A percentile compares a stretch with the other conserved stretches of the same genome.
These are phyloP conservation scores for Gossypium schwendimanii DNA, from an alignment of 441 rosid genomes.

Conservation along the genomic window DNA sequence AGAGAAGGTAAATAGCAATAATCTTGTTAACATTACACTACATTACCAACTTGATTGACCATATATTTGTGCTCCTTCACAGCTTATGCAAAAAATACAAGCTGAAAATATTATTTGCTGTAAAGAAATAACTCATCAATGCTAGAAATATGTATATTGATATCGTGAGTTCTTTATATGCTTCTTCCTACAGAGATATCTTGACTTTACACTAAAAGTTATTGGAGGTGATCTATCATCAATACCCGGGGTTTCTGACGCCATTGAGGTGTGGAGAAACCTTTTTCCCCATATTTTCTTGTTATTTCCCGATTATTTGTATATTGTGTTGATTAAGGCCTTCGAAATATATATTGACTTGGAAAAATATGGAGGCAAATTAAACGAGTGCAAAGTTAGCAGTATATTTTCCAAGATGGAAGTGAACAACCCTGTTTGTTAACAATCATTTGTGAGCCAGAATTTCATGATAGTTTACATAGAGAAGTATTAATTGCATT, in stretches of 20 bases:
- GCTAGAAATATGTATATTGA: background rate
- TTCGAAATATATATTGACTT: background rate
- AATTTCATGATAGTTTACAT: background rate
- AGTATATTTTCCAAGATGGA: background rate
- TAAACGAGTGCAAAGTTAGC: background rate
- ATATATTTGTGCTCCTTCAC: background rate
- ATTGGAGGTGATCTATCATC: conserved; percentile 80
- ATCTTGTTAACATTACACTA: background rate
- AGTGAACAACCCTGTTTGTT: background rate
- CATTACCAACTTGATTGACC: background rate
- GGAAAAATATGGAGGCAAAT: background rate
- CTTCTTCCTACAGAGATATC: conserved; percentile 49
- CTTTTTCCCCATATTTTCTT: background rate
- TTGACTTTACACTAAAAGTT: conserved; percentile 75
- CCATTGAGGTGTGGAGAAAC: conserved; percentile 60
- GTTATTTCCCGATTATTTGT: background rate
- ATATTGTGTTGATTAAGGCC: background rate
- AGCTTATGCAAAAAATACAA: background rate
- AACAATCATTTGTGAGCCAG: background rate
- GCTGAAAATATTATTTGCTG: background rate
- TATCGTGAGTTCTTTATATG: background rate
- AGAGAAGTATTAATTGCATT: background rate
- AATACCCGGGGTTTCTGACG: conserved; percentile 80
- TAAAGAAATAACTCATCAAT: background rate
- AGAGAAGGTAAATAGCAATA: conserved; percentile 45